phyloP scores from a whole-genome alignment of 805 yeast genomes.

The Metschnikowia arizonensis region DNA sequence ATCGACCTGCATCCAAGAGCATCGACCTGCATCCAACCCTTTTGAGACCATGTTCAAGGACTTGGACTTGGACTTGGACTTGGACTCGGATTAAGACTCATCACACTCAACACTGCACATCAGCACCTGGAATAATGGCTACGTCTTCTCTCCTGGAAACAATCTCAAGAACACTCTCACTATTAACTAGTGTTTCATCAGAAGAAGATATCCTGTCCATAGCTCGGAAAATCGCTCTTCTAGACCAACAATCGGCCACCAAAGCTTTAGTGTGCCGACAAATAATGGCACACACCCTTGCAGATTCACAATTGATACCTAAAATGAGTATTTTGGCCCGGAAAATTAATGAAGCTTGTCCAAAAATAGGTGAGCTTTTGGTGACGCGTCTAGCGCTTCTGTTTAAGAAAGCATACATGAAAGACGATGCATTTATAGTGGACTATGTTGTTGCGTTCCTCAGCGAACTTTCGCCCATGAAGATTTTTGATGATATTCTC shows the following conservation, averaged over 20 bases:
- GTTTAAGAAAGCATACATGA: conserved; percentile 49
- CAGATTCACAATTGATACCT: conserved; percentile 37
- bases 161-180: not conserved
- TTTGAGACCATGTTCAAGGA: not conserved
- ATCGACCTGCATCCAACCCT: not conserved
- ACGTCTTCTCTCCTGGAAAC: not conserved
- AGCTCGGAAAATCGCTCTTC: not conserved
- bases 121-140: not conserved
- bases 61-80: too few relatives aligned
- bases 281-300: conserved; percentile 51
- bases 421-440: conserved; percentile 32
- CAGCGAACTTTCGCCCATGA: conserved; percentile 60
- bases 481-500: conserved; percentile 40
- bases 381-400: conserved; percentile 50
- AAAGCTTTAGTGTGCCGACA: conserved; percentile 56
- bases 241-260: not conserved
- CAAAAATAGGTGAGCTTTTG: conserved; percentile 61
- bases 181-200: not conserved
- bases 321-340: conserved; percentile 56
- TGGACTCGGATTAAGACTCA: not conserved
- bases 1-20: too few relatives aligned
- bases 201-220: not conserved
- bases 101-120: not conserved
- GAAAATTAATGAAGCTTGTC: conserved; percentile 62
- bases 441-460: conserved; percentile 46